Percentiles rank a stretch among this genome's conserved stretches.
Evolutionary conservation across 2,329 filamentous ascomycete species (phyloP).

Genomic region (Zalaria obscura): DNA sequence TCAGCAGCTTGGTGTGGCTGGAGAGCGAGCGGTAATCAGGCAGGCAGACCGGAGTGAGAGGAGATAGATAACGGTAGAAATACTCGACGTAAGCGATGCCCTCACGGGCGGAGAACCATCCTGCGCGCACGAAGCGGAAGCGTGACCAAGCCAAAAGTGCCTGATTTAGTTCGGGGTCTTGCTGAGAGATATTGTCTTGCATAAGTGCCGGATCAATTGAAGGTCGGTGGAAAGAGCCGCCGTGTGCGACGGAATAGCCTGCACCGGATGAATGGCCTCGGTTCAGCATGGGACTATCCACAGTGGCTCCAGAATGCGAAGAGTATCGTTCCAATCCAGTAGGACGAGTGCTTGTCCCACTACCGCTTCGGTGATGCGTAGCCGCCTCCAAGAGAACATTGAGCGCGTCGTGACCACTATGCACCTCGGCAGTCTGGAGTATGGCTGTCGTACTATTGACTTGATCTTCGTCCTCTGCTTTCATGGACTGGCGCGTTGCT

Average conservation of each 20-base stretch:
- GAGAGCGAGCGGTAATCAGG: conserved; percentile 77
- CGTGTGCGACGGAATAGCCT: not conserved
- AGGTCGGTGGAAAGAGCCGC: conserved; percentile 9
- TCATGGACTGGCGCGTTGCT: conserved; percentile 12
- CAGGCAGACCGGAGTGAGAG: conserved; percentile 83
- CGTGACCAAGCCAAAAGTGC: conserved; percentile 80
- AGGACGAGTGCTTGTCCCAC: conserved; percentile 17
- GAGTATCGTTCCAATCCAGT: not conserved
- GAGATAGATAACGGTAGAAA: conserved; percentile 84
- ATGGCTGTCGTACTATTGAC: conserved; percentile 47
- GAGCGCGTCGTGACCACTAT: conserved; percentile 82
- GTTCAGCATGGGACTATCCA: conserved; percentile 1
- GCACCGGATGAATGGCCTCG: not conserved
- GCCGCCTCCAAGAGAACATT: conserved; percentile 83
- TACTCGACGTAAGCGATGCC: conserved; percentile 91
- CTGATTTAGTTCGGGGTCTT: conserved; percentile 29
- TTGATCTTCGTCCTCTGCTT: conserved; percentile 39
- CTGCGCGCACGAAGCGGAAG: conserved; percentile 88
- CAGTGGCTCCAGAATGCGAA: not conserved
- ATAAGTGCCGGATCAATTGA: conserved; percentile 11
- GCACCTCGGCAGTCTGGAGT: conserved; percentile 54
- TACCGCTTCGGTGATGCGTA: conserved; percentile 34
- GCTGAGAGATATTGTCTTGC: conserved; percentile 16
- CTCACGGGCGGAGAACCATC: conserved; percentile 90
- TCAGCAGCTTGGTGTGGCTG: conserved; percentile 65